Base-by-base conservation (phyloP, 2,329 filamentous ascomycete species). In the Ophioceras dolichostomum region DNA sequence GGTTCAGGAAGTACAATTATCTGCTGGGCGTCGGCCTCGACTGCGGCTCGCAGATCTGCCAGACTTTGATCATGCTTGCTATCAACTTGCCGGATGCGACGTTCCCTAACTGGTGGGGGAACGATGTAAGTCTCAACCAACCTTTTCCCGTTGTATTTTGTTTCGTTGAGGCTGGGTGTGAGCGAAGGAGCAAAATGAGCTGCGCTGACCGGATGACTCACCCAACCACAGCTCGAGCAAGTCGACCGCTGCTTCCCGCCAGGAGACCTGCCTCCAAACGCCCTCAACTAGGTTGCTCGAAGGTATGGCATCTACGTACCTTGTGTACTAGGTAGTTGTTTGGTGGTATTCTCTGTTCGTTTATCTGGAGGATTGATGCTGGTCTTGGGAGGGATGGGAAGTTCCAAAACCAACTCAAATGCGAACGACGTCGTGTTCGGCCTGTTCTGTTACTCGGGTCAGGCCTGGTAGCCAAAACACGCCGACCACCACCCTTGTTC, bases 1-100 rank as follows among this genome's bases (percentile, higher is more conserved):
- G 59, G 59, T 63, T 61, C 52, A 50, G 54, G 5, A 61, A 61
- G 45, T 62, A 62, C 42, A 62, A 62, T 42, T 61, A 61, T 41
- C 49, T 63, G n/a, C 47, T 62, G 5, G 56, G 59, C 4, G 55
- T 57, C 3, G 59, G 58, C 2, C 51, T 62, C 6, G 59, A 62
- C 38, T 52, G 52, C 31, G 52, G 53, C 13, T 46, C 46, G 1
- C 50, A 56, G 39, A 36, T 56, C 14, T 50, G 49, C 37, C 44
- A 47, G 34, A 54, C 49, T 1, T 32, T 51, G 28, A 47, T 53
- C 34, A 50, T 54, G 41, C 45, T 54, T 10, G 45, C 44, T 4
- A 46, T 55, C 18, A 49, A 55, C 43, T 41, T 55, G 33, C 46
- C 49, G 2, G 45, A 47, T 12, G 39, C 39, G 1, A 24, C 29